Evolutionary conservation across 1,284 basidiomycete species (phyloP).

Genomic region (Moesziomyces sp.): DNA sequence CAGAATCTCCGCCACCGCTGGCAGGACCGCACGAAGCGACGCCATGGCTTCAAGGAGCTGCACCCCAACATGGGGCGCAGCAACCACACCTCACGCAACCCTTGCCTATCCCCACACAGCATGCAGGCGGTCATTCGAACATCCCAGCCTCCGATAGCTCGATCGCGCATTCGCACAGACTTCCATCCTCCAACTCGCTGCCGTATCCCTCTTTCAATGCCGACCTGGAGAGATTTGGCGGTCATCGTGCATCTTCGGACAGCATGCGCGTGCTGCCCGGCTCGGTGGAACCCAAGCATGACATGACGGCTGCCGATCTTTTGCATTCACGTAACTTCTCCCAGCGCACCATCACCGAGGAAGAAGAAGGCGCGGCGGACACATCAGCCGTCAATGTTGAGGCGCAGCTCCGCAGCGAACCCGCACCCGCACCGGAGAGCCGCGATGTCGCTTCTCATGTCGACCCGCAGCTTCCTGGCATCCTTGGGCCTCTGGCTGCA

Average conservation of each 20-base stretch:
- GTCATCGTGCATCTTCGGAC: constrained; percentile 32
- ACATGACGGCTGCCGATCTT: constrained; percentile 1
- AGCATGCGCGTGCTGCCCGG: constrained; percentile 48
- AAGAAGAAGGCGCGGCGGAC: constrained; percentile 9
- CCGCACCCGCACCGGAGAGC: background rate
- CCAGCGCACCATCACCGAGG: constrained; percentile 4
- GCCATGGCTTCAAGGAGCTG: background rate
- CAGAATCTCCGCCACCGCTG: constrained; percentile 23
- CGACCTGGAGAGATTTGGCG: constrained; percentile 34
- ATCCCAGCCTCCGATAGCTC: background rate
- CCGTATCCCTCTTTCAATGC: constrained; percentile 34
- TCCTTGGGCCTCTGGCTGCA: constrained; percentile 24
- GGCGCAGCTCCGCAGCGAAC: constrained; percentile 3
- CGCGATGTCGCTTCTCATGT: constrained; percentile 3
- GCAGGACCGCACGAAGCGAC: background rate
- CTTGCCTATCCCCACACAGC: constrained; percentile 18
- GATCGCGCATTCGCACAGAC: background rate
- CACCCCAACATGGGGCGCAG: background rate
- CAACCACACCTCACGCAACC: constrained; percentile 5
- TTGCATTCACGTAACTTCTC: constrained; percentile 17
- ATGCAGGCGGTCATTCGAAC: background rate
- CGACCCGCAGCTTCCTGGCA: constrained; percentile 22
- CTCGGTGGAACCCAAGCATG: constrained; percentile 29
- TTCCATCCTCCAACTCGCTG: background rate
- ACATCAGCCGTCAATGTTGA: constrained; percentile 11